These are phyloP conservation scores for Cladosporium cucumerinum DNA, from an alignment of 2,329 filamentous ascomycete species.

Conservation along the genomic window DNA sequence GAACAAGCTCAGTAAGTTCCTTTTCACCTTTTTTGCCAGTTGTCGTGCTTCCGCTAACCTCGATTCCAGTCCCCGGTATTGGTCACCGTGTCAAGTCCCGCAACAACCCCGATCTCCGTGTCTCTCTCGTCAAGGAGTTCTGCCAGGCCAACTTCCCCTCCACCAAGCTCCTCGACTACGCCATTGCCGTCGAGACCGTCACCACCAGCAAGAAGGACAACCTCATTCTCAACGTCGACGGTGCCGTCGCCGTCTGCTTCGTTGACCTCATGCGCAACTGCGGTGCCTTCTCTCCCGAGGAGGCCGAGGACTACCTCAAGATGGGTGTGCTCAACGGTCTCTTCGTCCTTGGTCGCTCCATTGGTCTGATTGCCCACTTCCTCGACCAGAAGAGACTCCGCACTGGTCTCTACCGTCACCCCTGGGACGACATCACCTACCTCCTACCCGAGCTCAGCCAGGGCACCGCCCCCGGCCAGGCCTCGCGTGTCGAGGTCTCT, in stretches of 20 bases:
- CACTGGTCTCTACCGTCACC: constrained; percentile 94
- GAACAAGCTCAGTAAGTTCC: constrained; percentile 85
- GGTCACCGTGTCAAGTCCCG: constrained; percentile 99
- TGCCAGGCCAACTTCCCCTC: constrained; percentile 95
- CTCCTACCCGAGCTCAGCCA: constrained; percentile 76
- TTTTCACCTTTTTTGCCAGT: background rate
- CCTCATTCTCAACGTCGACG: constrained; percentile 98
- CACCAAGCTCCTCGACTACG: constrained; percentile 98
- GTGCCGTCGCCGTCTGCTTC: constrained; percentile 97
- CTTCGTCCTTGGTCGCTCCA: constrained; percentile 93
- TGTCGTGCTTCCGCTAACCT: constrained; percentile 28
- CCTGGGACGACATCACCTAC: constrained; percentile 98
- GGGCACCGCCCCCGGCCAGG: constrained; percentile 65
- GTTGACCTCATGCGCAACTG: constrained; percentile 97
- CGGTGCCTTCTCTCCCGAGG: constrained; percentile 91
- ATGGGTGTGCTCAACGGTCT: constrained; percentile 99
- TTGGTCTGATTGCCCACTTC: constrained; percentile 99
- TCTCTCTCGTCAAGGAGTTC: constrained; percentile 99
- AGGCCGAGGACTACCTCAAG: constrained; percentile 96
- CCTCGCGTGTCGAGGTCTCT: constrained; percentile 87
- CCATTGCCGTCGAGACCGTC: constrained; percentile 93
- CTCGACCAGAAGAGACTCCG: constrained; percentile 99
- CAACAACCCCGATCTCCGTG: constrained; percentile 99
- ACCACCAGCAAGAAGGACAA: constrained; percentile 99
- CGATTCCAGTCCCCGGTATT: constrained; percentile 74